Evolutionary conservation across 2,329 filamentous ascomycete genomes (phyloP).

Genomic region (Stagonosporopsis rhizophila): DNA sequence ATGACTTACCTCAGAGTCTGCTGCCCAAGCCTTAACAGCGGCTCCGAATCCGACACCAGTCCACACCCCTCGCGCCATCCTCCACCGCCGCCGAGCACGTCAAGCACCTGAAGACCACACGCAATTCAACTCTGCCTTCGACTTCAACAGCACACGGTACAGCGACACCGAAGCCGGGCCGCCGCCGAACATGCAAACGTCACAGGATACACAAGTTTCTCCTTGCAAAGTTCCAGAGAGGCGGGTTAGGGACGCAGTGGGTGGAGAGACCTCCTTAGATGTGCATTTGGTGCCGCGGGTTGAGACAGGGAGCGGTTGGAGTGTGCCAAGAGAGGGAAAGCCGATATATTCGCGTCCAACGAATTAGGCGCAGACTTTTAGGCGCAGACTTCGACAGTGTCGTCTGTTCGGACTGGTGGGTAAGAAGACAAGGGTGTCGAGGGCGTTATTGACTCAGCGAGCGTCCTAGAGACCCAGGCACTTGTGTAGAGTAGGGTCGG

Average conservation of each 20-base stretch:
- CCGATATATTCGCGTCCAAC: neutral
- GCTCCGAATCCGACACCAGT: neutral
- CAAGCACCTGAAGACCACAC: conserved; percentile 48
- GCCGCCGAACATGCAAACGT: neutral
- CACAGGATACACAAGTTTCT: neutral
- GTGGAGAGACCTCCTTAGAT: neutral
- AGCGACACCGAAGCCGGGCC: neutral
- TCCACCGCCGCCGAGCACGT: neutral
- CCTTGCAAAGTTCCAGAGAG: neutral
- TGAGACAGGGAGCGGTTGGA: neutral
- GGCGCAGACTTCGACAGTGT: neutral
- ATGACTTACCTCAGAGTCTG: conserved; percentile 2
- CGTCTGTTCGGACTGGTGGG: neutral
- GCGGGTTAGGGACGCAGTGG: neutral
- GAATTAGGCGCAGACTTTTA: neutral
- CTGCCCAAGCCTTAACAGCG: neutral
- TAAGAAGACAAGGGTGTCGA: neutral
- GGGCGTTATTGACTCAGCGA: neutral
- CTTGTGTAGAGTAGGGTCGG: neutral
- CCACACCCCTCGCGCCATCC: neutral
- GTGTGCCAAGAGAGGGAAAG: neutral
- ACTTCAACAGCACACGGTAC: neutral
- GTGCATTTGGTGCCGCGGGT: neutral
- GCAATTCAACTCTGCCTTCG: conserved; percentile 37
- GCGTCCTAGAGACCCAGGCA: neutral